phyloP scores from a whole-genome alignment of 2,329 filamentous ascomycete genomes.

The Ophiosphaerella korrae region DNA sequence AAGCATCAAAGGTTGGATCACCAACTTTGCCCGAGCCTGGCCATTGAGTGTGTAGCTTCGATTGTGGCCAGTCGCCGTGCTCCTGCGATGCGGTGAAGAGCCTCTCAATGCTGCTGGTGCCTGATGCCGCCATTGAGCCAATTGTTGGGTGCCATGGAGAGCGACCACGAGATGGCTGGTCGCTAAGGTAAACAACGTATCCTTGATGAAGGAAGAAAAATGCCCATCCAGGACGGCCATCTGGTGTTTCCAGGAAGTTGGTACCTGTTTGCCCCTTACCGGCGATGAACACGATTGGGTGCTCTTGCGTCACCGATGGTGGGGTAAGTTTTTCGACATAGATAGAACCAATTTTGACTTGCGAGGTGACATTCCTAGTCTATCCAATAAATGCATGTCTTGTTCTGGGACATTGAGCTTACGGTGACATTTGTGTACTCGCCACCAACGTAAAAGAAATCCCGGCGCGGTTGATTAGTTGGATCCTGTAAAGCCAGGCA shows the following conservation, averaged over 20 bases:
- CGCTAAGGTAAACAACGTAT: conserved; percentile 56
- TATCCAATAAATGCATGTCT: background rate
- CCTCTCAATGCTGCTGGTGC: conserved; percentile 20
- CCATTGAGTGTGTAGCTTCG: conserved; percentile 53
- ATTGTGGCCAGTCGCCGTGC: conserved; percentile 50
- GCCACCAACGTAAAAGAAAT: conserved; percentile 34
- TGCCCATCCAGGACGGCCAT: conserved; percentile 56
- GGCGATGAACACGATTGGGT: conserved; percentile 38
- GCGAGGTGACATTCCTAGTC: conserved; percentile 9
- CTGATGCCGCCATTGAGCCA: conserved; percentile 22
- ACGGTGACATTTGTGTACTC: conserved; percentile 25
- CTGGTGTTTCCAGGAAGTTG: conserved; percentile 53
- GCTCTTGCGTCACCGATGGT: conserved; percentile 2
- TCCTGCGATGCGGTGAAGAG: conserved; percentile 44
- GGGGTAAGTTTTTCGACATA: conserved; percentile 34
- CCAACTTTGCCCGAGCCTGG: conserved; percentile 45
- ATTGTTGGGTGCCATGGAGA: conserved; percentile 49
- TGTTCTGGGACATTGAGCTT: background rate
- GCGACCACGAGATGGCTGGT: conserved; percentile 54
- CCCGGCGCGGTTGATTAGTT: conserved; percentile 6
- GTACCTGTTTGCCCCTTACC: conserved; percentile 36
- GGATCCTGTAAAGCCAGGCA: background rate
- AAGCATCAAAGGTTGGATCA: conserved; percentile 57
- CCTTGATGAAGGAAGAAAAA: conserved; percentile 54
- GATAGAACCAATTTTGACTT: conserved; percentile 23